Evolutionary conservation across 768 basidiomycete species (phyloP), one percentile per base, ranked within the genome.

Genomic region (Leccinum disarticulatum): DNA sequence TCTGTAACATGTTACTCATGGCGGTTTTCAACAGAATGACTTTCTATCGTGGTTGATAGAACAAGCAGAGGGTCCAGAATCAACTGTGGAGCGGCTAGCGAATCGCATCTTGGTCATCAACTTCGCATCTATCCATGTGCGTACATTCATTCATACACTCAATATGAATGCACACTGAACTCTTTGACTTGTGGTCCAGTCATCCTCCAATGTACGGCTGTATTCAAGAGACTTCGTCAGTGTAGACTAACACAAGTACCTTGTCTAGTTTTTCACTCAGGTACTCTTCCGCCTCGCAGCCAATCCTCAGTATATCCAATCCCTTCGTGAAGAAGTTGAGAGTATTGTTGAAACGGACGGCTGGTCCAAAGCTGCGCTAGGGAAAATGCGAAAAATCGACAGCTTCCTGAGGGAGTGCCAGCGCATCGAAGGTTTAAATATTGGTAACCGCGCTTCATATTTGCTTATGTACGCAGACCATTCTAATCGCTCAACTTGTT

Each of bases 31-130:
- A 30, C 33, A 76, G 77, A 68, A 68, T n/a, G 76, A 78, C 54
- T 43, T 77, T 43, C 43, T 78, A 11, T 62, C 67, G 1, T 76
- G 74, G 72, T 49, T 74, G 22, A 64, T 75, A 43, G 70, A 72
- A 4, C 64, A 59, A 3, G 73, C 70, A 3, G 30, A 56, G 2
- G 62, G 65, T 17, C 22, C 61, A 30, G 60, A 71, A 46, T 17
- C 36, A 17, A 54, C 69, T 0, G 25, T 58, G 2, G 35, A 62
- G 15, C n/a, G 71, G 72, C 55, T 77, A 65, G 58, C 62, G 6
- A 27, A 14, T 5, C 68, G 68, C 22, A 22, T 66, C 0, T 27
- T 68, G 51, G 3, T 46, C 15, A 11, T 62, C 48, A 68, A 56
- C 35, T 60, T 68, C 49, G 67, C 67, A 1, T 62, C 66, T 2